These are phyloP conservation scores for Thielaviopsis populi DNA, from an alignment of 2,329 filamentous ascomycete genomes.

Conservation along the genomic window DNA sequence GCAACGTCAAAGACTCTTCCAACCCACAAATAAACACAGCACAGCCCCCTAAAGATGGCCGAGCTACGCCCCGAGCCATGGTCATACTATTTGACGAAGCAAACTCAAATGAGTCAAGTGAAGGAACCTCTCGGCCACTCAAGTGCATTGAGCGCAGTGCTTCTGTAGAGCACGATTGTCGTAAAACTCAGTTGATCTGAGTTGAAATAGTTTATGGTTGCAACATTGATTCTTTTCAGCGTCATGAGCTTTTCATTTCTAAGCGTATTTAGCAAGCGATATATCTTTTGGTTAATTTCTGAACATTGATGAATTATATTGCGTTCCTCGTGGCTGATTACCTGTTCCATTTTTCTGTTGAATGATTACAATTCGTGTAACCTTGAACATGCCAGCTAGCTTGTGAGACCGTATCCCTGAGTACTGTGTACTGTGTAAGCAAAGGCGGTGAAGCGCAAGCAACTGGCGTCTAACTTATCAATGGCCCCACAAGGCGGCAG, in stretches of 20 bases:
- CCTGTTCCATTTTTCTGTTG: neutral
- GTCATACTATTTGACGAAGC: slow-evolving; percentile 1
- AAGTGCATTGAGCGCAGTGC: slow-evolving; percentile 11
- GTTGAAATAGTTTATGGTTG: neutral
- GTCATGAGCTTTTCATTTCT: neutral
- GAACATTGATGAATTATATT: neutral
- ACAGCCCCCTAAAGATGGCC: neutral
- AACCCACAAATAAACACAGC: neutral
- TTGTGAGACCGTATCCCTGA: neutral
- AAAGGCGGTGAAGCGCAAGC: slow-evolving; percentile 16
- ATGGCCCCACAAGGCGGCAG: slow-evolving; percentile 15
- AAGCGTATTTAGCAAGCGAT: neutral
- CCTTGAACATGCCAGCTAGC: neutral
- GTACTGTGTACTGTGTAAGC: neutral
- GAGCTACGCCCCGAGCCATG: slow-evolving; percentile 8
- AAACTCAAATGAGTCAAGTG: neutral
- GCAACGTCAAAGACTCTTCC: neutral
- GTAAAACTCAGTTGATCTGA: neutral
- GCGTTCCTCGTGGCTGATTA: neutral
- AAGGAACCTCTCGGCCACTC: neutral
- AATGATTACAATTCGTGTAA: neutral
- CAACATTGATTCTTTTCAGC: neutral
- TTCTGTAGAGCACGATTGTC: neutral
- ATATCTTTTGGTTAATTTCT: neutral
- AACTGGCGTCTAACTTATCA: neutral